Percentiles rank a stretch among this genome's conserved stretches.
These are phyloP conservation scores for Lenwebbia sp. DNA, from an alignment of 345 rosid species.

Conservation along the genomic window DNA sequence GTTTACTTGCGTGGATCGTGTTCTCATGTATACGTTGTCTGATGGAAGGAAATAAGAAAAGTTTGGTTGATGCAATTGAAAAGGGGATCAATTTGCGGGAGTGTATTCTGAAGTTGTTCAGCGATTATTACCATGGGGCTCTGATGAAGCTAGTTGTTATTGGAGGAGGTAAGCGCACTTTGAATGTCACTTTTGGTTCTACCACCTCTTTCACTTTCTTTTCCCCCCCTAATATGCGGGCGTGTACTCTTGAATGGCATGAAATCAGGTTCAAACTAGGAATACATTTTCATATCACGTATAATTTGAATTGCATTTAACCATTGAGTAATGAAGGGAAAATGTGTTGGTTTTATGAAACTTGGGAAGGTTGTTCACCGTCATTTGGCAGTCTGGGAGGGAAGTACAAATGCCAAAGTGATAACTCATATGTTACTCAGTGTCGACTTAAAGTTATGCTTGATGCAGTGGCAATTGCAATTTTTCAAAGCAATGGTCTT, in stretches of 20 bases:
- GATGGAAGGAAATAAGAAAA: slow-evolving; percentile 77
- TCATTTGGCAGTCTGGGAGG: not conserved
- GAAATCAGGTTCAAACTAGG: not conserved
- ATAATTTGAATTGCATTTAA: not conserved
- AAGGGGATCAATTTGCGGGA: slow-evolving; percentile 80
- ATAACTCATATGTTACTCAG: not conserved
- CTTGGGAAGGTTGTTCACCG: not conserved
- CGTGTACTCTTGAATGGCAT: not conserved
- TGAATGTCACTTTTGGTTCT: not conserved
- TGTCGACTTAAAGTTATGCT: not conserved
- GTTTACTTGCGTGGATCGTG: not conserved
- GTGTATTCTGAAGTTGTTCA: slow-evolving; percentile 53
- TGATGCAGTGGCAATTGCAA: not conserved
- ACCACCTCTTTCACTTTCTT: not conserved
- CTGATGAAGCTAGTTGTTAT: slow-evolving; percentile 93
- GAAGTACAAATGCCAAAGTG: not conserved
- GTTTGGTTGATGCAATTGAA: slow-evolving; percentile 77
- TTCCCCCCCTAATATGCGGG: not conserved
- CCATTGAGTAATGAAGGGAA: not conserved
- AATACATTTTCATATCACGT: not conserved
- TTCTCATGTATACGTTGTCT: not conserved
- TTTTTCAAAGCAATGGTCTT: not conserved
- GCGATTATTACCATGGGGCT: slow-evolving; percentile 73
- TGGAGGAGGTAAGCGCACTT: slow-evolving; percentile 67
- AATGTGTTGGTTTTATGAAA: not conserved